These are phyloP conservation scores for Candida chauliodis DNA, from an alignment of 805 yeast genomes.

Conservation along the genomic window DNA sequence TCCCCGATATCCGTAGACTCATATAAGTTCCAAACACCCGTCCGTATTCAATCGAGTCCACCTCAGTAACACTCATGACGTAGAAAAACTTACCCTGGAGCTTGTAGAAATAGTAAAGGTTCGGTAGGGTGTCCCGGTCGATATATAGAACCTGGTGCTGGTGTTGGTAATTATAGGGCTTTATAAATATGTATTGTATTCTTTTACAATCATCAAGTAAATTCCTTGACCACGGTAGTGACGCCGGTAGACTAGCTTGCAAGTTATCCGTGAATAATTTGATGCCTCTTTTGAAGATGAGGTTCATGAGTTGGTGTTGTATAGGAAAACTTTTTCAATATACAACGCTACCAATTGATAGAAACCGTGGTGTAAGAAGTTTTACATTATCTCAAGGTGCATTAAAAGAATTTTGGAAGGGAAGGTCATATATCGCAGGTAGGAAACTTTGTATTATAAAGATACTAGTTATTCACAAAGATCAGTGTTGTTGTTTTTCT, in stretches of 20 bases:
- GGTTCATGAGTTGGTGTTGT: not conserved
- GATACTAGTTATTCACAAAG: too few relatives aligned
- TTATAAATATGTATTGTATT: not conserved
- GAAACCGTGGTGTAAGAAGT: too few relatives aligned
- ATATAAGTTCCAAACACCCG: not conserved
- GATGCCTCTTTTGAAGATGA: slow-evolving; percentile 3
- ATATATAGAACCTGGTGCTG: slow-evolving; percentile 2
- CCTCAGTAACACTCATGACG: not conserved
- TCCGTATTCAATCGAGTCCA: not conserved
- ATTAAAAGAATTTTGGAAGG: too few relatives aligned
- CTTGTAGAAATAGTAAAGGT: not conserved
- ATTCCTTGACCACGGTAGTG: not conserved
- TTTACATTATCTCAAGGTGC: too few relatives aligned
- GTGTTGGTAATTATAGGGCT: slow-evolving; percentile 4
- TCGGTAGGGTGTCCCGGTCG: slow-evolving; percentile 1
- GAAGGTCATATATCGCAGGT: too few relatives aligned
- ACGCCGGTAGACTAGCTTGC: not conserved
- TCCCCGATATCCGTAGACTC: not conserved
- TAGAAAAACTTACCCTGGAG: slow-evolving; percentile 3
- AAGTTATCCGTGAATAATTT: slow-evolving; percentile 4
- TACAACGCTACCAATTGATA: slow-evolving; percentile 2
- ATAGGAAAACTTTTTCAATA: not conserved
- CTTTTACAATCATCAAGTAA: slow-evolving; percentile 1
- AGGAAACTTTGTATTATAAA: too few relatives aligned
- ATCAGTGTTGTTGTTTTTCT: too few relatives aligned